Evolutionary conservation across 805 yeast species (phyloP).

Genomic region (Kodamaea laetipori): DNA sequence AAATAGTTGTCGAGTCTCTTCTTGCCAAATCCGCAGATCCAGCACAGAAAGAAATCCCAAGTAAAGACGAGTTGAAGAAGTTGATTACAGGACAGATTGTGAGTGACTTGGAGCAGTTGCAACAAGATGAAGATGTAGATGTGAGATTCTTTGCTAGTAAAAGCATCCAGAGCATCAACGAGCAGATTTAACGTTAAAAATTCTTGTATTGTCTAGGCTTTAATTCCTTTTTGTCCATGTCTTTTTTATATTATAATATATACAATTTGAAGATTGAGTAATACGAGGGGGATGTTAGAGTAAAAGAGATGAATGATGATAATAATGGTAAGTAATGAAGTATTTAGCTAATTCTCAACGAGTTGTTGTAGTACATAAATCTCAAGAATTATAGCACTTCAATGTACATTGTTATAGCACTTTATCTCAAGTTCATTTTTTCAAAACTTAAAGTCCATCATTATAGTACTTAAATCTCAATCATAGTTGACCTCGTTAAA

Average conservation of each 20-base stretch:
- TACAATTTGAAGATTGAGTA: constrained; percentile 5
- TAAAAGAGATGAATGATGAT: too few relatives aligned
- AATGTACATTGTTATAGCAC: too few relatives aligned
- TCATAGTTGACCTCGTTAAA: too few relatives aligned
- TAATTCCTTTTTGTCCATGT: constrained; percentile 9
- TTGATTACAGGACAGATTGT: constrained; percentile 49
- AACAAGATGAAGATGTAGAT: constrained; percentile 79
- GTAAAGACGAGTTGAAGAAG: constrained; percentile 26
- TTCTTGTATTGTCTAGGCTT: constrained; percentile 6
- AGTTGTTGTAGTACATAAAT: too few relatives aligned
- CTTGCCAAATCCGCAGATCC: constrained; percentile 14
- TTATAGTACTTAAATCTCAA: too few relatives aligned
- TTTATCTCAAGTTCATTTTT: too few relatives aligned
- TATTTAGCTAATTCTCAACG: too few relatives aligned
- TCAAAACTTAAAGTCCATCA: too few relatives aligned
- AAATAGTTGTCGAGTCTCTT: constrained; percentile 58
- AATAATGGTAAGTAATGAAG: too few relatives aligned
- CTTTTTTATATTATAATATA: constrained; percentile 10
- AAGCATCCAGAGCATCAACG: constrained; percentile 46
- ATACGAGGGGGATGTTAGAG: neutral
- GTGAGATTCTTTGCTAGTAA: constrained; percentile 82
- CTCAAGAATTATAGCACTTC: too few relatives aligned
- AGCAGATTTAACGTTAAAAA: constrained; percentile 14
- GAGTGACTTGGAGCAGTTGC: constrained; percentile 65
- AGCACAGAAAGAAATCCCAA: constrained; percentile 8